phyloP scores from a whole-genome alignment of 2,329 filamentous ascomycete species.

The Pezicula neosporulosa region DNA sequence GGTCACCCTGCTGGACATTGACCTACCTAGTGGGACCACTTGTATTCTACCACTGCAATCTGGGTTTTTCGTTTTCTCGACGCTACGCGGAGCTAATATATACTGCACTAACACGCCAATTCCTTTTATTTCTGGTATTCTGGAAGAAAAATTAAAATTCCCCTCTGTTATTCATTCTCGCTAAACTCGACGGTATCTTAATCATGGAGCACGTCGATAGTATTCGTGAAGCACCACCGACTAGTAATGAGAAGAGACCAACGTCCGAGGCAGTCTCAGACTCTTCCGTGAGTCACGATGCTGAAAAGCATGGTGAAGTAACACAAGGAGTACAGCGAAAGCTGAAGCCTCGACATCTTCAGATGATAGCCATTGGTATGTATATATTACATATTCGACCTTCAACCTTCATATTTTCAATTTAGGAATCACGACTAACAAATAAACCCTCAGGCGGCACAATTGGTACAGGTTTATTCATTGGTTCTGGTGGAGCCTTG shows the following conservation, averaged over 20 bases:
- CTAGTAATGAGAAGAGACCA: background rate
- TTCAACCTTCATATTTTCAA: background rate
- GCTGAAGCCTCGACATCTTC: constrained; percentile 57
- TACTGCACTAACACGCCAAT: background rate
- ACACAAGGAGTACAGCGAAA: constrained; percentile 20
- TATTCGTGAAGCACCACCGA: background rate
- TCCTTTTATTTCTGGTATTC: too few species aligned
- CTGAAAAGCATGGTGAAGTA: constrained; percentile 17
- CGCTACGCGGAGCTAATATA: background rate
- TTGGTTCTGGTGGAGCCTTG: constrained; percentile 62
- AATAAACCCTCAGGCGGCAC: constrained; percentile 51
- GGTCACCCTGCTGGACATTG: too few species aligned
- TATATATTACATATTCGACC: too few species aligned
- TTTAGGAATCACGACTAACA: constrained; percentile 7
- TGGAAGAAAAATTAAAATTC: too few species aligned
- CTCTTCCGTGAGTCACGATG: constrained; percentile 16
- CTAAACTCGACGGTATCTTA: background rate
- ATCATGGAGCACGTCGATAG: constrained; percentile 1
- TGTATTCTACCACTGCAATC: too few species aligned
- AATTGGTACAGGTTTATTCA: constrained; percentile 70
- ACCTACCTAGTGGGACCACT: too few species aligned
- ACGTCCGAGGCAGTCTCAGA: background rate
- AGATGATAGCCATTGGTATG: constrained; percentile 61
- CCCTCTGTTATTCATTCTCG: background rate
- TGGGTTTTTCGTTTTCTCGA: background rate